Base-by-base conservation (phyloP, 768 basidiomycete species). In the Fomitopsis pulvina region DNA sequence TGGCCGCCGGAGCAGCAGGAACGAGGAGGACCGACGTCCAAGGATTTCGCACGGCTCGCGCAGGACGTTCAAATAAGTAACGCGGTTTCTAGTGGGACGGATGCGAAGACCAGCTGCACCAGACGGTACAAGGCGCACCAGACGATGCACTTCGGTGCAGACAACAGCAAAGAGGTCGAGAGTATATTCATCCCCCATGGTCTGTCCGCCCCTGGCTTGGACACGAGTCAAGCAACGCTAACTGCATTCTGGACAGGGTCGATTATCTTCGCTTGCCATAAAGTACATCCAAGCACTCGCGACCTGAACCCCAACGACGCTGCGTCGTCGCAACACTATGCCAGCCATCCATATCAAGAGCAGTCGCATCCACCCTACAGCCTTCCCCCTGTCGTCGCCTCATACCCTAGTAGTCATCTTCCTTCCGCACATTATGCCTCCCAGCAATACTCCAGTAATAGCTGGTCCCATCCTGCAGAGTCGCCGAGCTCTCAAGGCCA, bases 141-240 rank as follows among this genome's bases (percentile, higher is more conserved):
- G 63, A 70, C 70, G 57, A 78, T 86, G 75, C 55, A 61, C 16
- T 58, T 55, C 28, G 58, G 59, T 9, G 71, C 75, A 61, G 75
- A 77, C 30, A 73, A 77, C 51, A 72, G 71, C 44, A 76, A 75
- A 51, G 79, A 83, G 66, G 85, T 91, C 25, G 88, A 91, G 64
- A 90, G 87, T 68, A 84, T 92, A 55, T 92, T 87, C 67, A 89
- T 91, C 67, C 89, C 90, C 64, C 87, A 92, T 79, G 89, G 89
- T 85, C 64, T 59, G 46, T 50, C 40, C 38, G 45, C 46, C 51
- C 42, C 48, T 59, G 43, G 53, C 63, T 50, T 48, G 54, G 51
- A 47, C 26, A 45, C 41, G n/a, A n/a, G n/a, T 41, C 14, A 28
- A 44, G 32, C 32, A 38, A 42, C 37, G 47, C 50, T 57, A 25